Percentiles rank a stretch among this genome's conserved stretches.
phyloP scores from a whole-genome alignment of 129 eudicot genomes.

The sunflower (Helianthus annuus) region DNA sequence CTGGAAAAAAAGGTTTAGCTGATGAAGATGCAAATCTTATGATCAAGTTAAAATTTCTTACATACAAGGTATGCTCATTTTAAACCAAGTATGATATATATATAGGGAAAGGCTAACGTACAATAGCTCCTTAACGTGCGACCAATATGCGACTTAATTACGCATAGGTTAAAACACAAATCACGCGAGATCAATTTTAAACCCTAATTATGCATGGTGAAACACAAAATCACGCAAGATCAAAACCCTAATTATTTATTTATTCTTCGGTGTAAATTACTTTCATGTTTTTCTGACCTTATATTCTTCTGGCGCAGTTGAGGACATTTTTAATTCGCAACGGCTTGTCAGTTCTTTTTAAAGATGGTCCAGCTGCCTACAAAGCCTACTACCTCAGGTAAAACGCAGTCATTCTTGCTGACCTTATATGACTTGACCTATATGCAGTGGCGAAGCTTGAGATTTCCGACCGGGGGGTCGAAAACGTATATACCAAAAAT shows the following conservation, averaged over 20 bases:
- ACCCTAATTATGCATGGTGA: too few species aligned
- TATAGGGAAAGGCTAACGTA: too few species aligned
- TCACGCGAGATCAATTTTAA: too few species aligned
- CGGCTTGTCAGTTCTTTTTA: slow-evolving; percentile 78
- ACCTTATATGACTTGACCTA: background rate
- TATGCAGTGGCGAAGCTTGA: too few species aligned
- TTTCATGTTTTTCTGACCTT: slow-evolving; percentile 5
- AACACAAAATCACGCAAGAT: too few species aligned
- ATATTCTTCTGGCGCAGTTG: slow-evolving; percentile 46
- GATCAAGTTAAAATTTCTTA: slow-evolving; percentile 89
- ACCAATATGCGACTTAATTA: too few species aligned
- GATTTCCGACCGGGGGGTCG: too few species aligned
- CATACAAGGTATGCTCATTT: slow-evolving; percentile 67
- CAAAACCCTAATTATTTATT: background rate
- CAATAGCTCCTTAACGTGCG: too few species aligned
- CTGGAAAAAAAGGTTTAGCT: slow-evolving; percentile 60
- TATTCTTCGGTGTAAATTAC: background rate
- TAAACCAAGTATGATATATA: background rate
- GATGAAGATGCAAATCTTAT: slow-evolving; percentile 97
- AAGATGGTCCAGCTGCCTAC: slow-evolving; percentile 89
- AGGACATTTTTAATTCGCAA: slow-evolving; percentile 90
- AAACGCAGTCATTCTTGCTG: too few species aligned
- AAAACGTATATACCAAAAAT: too few species aligned
- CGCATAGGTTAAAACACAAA: too few species aligned
- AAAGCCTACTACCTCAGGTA: slow-evolving; percentile 79